Evolutionary conservation across 2,329 filamentous ascomycete species (phyloP), one percentile per base, ranked within the genome.

Genomic region (Alternaria triticimaculans): DNA sequence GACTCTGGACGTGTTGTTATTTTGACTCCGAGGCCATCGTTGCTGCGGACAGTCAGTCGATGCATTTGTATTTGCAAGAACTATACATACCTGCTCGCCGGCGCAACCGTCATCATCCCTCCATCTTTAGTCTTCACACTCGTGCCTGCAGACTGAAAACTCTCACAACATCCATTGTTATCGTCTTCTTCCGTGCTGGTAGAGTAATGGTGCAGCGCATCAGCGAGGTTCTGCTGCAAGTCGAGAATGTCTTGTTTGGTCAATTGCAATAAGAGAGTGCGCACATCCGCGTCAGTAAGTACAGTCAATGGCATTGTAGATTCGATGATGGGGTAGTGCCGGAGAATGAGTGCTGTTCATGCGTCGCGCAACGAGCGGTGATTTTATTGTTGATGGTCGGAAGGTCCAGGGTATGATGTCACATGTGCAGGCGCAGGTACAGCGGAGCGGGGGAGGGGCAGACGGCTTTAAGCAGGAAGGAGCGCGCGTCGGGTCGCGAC

Each of bases 21-120:
- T 76, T 91, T 91, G 66, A 91, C 86, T 6, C 89, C 89, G 18
- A 89, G 82, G 3, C 86, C 85, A 44, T 84, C 83, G 28, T 86
- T 85, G 14, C 86, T 87, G 18, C 41, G 53, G 3, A 28, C 3
- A 15, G 21, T 60, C 14, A 23, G 54, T 12, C 21, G 30, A 23
- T 18, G 4, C 30, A 44, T 12, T 1, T 20, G 15, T 49, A 9
- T 11, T 15, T 33, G 5, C 11, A 2, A 33, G 18, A 23, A n/a
- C 10, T n/a, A 15, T 43, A 23, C 58, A 30, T 46, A 65, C 65
- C 65, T 68, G 43, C 84, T 88, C 12, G 88, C 88, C 3, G 90
- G 89, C 88, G 91, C 90, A 78, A 91, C 90, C 10, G 91, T 80
- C 4, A 88, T 90, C 2, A 86, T 88, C 30, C 85, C 84, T 4